These are phyloP conservation scores for Cordyceps farinosa DNA, from an alignment of 2,329 filamentous ascomycete genomes.

Conservation along the genomic window DNA sequence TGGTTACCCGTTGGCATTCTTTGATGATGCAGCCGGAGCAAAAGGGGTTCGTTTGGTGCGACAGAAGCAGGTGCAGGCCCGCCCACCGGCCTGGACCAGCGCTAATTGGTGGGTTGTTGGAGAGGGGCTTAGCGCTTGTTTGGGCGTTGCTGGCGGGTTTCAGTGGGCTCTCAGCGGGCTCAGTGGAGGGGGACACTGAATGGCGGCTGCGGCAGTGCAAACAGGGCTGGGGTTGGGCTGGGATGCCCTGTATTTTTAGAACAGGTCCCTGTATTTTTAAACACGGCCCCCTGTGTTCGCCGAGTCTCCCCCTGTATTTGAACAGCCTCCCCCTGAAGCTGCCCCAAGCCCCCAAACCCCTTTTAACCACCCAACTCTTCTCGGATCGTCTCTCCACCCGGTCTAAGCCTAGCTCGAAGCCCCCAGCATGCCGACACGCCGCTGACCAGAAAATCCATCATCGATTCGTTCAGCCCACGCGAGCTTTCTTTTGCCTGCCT, in stretches of 20 bases:
- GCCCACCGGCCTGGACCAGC: not conserved
- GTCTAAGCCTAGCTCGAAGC: not conserved
- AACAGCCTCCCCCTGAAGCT: not conserved
- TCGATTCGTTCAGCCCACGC: constrained; percentile 7
- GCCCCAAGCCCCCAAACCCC: not conserved
- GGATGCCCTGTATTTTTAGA: not conserved
- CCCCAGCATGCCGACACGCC: not conserved
- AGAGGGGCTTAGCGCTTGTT: not conserved
- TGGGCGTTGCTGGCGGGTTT: not conserved
- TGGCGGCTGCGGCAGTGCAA: constrained; percentile 6
- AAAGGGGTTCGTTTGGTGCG: constrained; percentile 1
- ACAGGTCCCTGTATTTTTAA: not conserved
- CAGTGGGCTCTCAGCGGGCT: not conserved
- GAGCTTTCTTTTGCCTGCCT: constrained; percentile 12
- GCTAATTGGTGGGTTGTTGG: not conserved
- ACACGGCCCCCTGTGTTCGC: not conserved
- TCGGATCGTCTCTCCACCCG: not conserved
- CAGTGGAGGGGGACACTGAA: not conserved
- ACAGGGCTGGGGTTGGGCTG: not conserved
- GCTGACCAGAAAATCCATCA: not conserved
- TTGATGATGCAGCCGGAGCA: not conserved
- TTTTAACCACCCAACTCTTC: not conserved
- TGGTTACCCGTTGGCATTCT: not conserved
- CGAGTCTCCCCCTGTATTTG: not conserved
- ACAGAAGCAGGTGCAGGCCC: not conserved